Conservation (phyloP, 768 basidiomycete genomes). For the Panus rudis region DNA sequence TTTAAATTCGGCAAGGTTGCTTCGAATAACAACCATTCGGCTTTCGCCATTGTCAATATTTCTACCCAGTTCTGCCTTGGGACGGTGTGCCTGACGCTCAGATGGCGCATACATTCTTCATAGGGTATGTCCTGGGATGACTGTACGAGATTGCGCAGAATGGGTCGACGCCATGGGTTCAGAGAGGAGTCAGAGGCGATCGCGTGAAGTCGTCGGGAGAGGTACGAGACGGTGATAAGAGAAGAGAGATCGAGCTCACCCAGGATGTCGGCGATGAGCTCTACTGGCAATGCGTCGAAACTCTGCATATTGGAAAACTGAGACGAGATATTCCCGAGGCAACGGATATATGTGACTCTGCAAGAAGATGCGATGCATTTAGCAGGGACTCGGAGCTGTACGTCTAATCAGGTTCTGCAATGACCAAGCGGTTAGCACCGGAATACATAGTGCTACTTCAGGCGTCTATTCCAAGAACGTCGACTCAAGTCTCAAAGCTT, state of each 20-base stretch:
- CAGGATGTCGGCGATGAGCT: slow-evolving; percentile 67
- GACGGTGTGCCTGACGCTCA: slow-evolving; percentile 56
- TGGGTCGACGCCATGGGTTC: slow-evolving; percentile 73
- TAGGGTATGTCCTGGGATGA: slow-evolving; percentile 27
- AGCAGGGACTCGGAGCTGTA: neutral
- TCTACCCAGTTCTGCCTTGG: slow-evolving; percentile 79
- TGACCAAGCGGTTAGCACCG: no score
- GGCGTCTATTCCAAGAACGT: no score
- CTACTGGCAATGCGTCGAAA: slow-evolving; percentile 59
- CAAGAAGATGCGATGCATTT: neutral
- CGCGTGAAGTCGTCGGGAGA: slow-evolving; percentile 51
- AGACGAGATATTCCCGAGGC: no score
- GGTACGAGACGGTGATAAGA: slow-evolving; percentile 49
- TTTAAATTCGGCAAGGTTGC: slow-evolving; percentile 62
- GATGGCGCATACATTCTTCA: slow-evolving; percentile 44
- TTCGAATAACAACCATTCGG: slow-evolving; percentile 60
- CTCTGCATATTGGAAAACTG: neutral
- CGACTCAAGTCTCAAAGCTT: no score
- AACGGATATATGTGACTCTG: slow-evolving; percentile 1
- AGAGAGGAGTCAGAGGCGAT: slow-evolving; percentile 58
- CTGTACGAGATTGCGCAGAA: slow-evolving; percentile 46
- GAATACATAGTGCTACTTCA: no score
- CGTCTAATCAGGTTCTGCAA: no score
- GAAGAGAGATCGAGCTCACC: slow-evolving; percentile 59
- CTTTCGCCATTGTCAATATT: slow-evolving; percentile 54